phyloP scores from a whole-genome alignment of 805 yeast genomes.

The Clavispora vitiphila region DNA sequence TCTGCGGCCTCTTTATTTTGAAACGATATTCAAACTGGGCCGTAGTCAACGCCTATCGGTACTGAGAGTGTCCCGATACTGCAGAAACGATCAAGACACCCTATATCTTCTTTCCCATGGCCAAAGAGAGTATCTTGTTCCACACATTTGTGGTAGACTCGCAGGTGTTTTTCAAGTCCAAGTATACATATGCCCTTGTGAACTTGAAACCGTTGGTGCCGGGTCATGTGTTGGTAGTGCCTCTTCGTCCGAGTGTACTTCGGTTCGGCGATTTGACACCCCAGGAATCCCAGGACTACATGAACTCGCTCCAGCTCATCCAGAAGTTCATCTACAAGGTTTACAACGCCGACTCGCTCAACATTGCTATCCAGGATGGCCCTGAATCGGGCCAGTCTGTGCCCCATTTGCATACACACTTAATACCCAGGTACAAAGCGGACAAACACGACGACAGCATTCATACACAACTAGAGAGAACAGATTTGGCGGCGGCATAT shows the following conservation, averaged over 20 bases:
- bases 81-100: background rate
- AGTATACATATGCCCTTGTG: slow-evolving; percentile 76
- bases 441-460: slow-evolving; percentile 57
- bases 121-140: slow-evolving; percentile 33
- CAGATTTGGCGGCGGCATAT: slow-evolving; percentile 41
- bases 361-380: slow-evolving; percentile 94
- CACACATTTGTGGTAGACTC: slow-evolving; percentile 50
- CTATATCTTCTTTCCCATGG: background rate
- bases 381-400: slow-evolving; percentile 95
- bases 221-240: slow-evolving; percentile 87
- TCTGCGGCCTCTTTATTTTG: too few relatives aligned
- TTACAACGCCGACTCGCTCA: slow-evolving; percentile 78
- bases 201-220: slow-evolving; percentile 89
- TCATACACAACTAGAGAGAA: slow-evolving; percentile 57
- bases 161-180: slow-evolving; percentile 57
- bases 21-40: too few relatives aligned
- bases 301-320: slow-evolving; percentile 66
- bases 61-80: too few relatives aligned
- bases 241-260: slow-evolving; percentile 56
- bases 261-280: slow-evolving; percentile 64
- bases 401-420: slow-evolving; percentile 91
- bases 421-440: slow-evolving; percentile 73
- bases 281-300: slow-evolving; percentile 75
- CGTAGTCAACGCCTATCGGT: too few relatives aligned
- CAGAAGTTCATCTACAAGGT: slow-evolving; percentile 59